Conservation (phyloP, 345 rosid genomes). For the Clarkia xantiana region DNA sequence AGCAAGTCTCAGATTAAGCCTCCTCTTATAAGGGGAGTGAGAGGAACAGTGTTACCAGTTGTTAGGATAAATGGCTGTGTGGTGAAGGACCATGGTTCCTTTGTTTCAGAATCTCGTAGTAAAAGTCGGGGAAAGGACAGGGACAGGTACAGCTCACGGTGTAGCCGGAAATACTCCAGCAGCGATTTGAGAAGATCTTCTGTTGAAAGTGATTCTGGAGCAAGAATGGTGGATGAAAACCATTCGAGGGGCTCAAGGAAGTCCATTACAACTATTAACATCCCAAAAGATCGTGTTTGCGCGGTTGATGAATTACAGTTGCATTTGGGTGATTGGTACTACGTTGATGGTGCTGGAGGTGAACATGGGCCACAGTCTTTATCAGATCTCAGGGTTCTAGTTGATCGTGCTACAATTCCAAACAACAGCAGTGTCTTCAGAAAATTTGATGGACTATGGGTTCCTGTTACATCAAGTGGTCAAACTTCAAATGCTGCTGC, state of each 20-base stretch:
- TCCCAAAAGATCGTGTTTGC: conserved; percentile 53
- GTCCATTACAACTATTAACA: conserved; percentile 24
- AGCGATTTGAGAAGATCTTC: conserved; percentile 51
- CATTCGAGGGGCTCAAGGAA: conserved; percentile 33
- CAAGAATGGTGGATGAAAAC: conserved; percentile 31
- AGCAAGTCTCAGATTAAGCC: conserved; percentile 33
- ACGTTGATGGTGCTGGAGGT: conserved; percentile 83
- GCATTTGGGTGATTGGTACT: conserved; percentile 95
- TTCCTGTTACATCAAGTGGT: conserved; percentile 41
- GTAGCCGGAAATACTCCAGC: conserved; percentile 46
- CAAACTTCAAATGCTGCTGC: conserved; percentile 26
- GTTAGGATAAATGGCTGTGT: conserved; percentile 96
- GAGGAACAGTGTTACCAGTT: conserved; percentile 65
- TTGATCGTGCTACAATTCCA: conserved; percentile 50
- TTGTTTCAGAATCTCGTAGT: conserved; percentile 53
- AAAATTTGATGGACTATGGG: conserved; percentile 81
- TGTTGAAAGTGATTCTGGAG: conserved; percentile 38
- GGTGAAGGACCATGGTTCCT: conserved; percentile 74
- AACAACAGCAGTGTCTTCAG: conserved; percentile 74
- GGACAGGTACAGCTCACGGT: conserved; percentile 44
- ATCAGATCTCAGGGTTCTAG: conserved; percentile 61
- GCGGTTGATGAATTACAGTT: conserved; percentile 58
- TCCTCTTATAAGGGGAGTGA: conserved; percentile 44
- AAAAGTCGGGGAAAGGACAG: conserved; percentile 70
- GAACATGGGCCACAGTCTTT: conserved; percentile 73